These are phyloP conservation scores for Oryza rufipogon DNA, from an alignment of 176 grass and related monocot genomes.

Conservation along the genomic window DNA sequence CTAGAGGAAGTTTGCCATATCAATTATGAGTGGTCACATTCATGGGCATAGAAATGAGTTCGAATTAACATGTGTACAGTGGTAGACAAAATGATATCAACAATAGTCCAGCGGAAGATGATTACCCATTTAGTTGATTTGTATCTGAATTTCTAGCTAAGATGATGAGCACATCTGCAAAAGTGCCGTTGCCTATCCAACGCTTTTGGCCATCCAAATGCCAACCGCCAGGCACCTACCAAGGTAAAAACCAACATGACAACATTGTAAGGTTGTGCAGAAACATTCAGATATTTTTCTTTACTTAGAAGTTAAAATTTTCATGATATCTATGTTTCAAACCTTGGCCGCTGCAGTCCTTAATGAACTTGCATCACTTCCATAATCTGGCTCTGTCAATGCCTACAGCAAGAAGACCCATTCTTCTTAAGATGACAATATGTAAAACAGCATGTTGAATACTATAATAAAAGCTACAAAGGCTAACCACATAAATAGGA, in stretches of 20 bases:
- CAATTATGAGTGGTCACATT: slow-evolving; percentile 2
- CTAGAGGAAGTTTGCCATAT: slow-evolving; percentile 42
- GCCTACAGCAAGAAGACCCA: slow-evolving; percentile 51
- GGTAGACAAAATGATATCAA: not conserved
- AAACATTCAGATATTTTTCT: slow-evolving; percentile 1
- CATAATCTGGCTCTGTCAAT: slow-evolving; percentile 89
- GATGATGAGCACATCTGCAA: slow-evolving; percentile 84
- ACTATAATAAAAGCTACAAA: slow-evolving; percentile 6
- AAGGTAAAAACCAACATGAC: slow-evolving; percentile 27
- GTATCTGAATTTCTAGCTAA: slow-evolving; percentile 86
- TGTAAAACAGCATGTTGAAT: not conserved
- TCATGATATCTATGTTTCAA: not conserved
- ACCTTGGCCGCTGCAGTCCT: slow-evolving; percentile 77
- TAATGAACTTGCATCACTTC: slow-evolving; percentile 93
- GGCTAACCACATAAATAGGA: slow-evolving; percentile 4
- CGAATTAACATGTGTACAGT: not conserved
- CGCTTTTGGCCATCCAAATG: slow-evolving; percentile 91
- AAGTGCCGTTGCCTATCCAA: slow-evolving; percentile 97
- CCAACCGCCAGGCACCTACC: slow-evolving; percentile 88
- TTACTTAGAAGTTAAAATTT: not conserved
- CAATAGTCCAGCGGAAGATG: not conserved
- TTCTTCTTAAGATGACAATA: slow-evolving; percentile 5
- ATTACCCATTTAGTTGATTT: slow-evolving; percentile 93
- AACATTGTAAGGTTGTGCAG: slow-evolving; percentile 20
- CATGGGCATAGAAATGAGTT: not conserved